Conservation (phyloP, 179 eudicot species). For the Spergularia azorica region DNA sequence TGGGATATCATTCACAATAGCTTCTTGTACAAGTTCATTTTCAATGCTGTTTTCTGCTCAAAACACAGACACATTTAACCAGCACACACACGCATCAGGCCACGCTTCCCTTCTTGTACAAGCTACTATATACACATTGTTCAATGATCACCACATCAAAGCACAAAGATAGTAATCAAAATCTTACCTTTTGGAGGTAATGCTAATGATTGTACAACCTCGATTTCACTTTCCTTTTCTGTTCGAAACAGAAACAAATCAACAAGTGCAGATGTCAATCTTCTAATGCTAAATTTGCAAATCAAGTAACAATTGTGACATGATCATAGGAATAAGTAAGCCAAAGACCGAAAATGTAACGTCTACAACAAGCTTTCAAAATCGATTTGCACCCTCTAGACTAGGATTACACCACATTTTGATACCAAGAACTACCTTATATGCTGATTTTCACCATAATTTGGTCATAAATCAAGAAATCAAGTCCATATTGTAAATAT, state of each 20-base stretch:
- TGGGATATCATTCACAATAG: slow-evolving; percentile 1
- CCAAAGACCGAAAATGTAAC: background rate
- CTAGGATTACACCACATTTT: too few relatives aligned
- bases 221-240: slow-evolving; percentile 20
- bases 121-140: too few relatives aligned
- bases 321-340: background rate
- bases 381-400: too few relatives aligned
- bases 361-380: too few relatives aligned
- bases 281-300: background rate
- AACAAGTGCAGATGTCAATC: slow-evolving; percentile 9
- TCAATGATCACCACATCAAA: background rate
- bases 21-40: slow-evolving; percentile 12
- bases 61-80: background rate
- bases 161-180: background rate
- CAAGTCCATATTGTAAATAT: too few relatives aligned
- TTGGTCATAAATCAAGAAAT: too few relatives aligned
- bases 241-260: background rate
- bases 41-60: slow-evolving; percentile 27
- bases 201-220: slow-evolving; percentile 8
- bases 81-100: background rate
- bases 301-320: slow-evolving; percentile 8
- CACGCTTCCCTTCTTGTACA: background rate
- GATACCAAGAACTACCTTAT: too few relatives aligned
- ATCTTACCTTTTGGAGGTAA: slow-evolving; percentile 21
- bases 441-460: too few relatives aligned